These are phyloP conservation scores for Wickerhamiella sergipiensis DNA, from an alignment of 805 yeast species.

Conservation along the genomic window DNA sequence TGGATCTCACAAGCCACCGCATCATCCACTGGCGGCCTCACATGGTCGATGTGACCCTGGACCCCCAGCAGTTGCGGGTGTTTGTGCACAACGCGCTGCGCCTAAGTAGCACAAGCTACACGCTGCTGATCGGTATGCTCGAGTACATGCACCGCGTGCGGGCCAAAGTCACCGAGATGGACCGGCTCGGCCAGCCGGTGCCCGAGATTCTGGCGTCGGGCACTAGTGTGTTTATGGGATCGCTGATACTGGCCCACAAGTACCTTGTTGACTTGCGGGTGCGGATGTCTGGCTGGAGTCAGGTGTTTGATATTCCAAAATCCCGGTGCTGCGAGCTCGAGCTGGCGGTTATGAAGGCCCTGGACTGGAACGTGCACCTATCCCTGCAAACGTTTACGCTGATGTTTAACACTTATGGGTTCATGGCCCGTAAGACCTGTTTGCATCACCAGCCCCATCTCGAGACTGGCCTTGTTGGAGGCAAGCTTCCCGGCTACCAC, in stretches of 20 bases:
- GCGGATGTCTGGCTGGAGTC: slow-evolving; percentile 57
- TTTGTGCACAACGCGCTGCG: neutral
- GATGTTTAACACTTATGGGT: neutral
- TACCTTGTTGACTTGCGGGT: slow-evolving; percentile 61
- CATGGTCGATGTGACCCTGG: neutral
- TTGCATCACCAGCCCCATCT: neutral
- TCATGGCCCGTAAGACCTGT: neutral
- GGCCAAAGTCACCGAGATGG: neutral
- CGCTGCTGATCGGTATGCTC: neutral
- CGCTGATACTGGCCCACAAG: slow-evolving; percentile 60
- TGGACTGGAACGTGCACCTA: slow-evolving; percentile 46
- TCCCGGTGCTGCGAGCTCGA: slow-evolving; percentile 42
- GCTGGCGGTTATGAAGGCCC: slow-evolving; percentile 34
- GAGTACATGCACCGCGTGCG: neutral
- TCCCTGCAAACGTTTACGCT: neutral
- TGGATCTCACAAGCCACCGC: neutral
- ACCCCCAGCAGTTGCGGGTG: neutral
- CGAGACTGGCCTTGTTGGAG: neutral
- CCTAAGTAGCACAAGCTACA: neutral
- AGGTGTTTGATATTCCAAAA: slow-evolving; percentile 50
- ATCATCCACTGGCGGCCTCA: neutral
- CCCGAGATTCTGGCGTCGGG: slow-evolving; percentile 23
- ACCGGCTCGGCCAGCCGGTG: neutral
- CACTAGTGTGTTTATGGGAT: slow-evolving; percentile 51
- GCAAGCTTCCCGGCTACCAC: neutral